Evolutionary conservation across 192 early-diverging fungal species (phyloP).

Genomic region (Backusella luteola): DNA sequence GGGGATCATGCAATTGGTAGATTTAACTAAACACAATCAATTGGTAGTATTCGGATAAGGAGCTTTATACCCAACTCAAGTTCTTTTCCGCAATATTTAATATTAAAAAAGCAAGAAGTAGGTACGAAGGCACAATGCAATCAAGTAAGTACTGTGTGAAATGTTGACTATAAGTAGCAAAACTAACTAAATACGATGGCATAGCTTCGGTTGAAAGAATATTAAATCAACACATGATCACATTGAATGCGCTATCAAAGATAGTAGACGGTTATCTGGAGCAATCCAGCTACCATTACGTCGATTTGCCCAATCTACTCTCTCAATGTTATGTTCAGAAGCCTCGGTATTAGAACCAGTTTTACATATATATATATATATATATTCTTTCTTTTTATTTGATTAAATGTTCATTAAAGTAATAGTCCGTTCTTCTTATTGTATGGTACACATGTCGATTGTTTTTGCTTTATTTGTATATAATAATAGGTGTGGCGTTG

Average conservation of each 20-base stretch:
- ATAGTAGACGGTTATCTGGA: conserved; percentile 68
- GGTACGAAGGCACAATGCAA: not conserved
- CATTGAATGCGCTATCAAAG: not conserved
- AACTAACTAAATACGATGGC: not conserved
- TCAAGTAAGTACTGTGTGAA: not conserved
- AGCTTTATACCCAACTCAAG: conserved; percentile 79
- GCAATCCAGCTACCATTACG: conserved; percentile 68
- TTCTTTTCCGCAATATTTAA: conserved; percentile 77
- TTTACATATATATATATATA: not conserved
- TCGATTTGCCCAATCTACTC: conserved; percentile 72
- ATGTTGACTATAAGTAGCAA: not conserved
- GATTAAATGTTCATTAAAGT: too few species aligned
- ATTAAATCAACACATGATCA: not conserved
- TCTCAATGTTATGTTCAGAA: not conserved
- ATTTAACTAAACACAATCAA: too few species aligned
- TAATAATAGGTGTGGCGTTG: not conserved
- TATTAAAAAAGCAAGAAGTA: conserved; percentile 36
- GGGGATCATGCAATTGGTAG: too few species aligned
- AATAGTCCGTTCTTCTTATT: not conserved
- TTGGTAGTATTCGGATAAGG: conserved; percentile 66
- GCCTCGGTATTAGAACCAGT: not conserved
- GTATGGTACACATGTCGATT: not conserved
- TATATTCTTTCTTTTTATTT: too few species aligned
- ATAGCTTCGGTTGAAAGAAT: not conserved
- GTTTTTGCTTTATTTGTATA: not conserved